Percentiles rank a stretch among this genome's conserved stretches.
Evolutionary conservation across 2,329 filamentous ascomycete genomes (phyloP).

Genomic region (Knufia fluminis): DNA sequence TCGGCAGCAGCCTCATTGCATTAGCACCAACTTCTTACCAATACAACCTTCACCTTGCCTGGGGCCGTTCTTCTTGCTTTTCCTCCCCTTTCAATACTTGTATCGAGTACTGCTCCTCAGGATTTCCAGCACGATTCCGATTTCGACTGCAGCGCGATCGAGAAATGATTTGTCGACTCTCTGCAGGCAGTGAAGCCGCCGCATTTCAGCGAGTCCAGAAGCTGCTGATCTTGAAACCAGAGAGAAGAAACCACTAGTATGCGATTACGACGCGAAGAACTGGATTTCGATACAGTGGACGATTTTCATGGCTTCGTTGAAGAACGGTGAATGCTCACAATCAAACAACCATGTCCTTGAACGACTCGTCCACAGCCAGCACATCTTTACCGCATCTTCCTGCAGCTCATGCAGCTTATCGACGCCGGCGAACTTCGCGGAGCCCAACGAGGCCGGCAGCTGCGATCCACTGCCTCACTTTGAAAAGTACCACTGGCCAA

Average conservation of each 20-base stretch:
- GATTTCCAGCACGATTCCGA: too few relatives aligned
- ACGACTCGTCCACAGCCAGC: constrained; percentile 1
- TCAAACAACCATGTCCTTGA: neutral
- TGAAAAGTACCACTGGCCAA: neutral
- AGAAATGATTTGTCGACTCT: neutral
- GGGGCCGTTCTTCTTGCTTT: neutral
- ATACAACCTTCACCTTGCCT: neutral
- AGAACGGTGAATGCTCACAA: neutral
- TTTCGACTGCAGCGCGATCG: neutral
- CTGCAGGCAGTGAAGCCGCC: neutral
- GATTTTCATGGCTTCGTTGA: neutral
- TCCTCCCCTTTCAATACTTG: neutral
- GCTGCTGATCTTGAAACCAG: neutral
- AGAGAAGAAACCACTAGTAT: neutral
- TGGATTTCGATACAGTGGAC: neutral
- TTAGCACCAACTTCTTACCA: neutral
- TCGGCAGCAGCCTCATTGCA: neutral
- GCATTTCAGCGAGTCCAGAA: neutral
- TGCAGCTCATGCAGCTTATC: constrained; percentile 6
- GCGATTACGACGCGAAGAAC: neutral
- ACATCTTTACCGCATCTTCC: neutral
- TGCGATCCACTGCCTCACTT: constrained; percentile 7
- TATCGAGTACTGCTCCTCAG: too few relatives aligned
- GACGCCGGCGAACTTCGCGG: neutral
- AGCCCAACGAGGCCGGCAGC: neutral